These are phyloP conservation scores for Globisporangium takayamanum DNA, from an alignment of 352 stramenopile genomes.

Conservation along the genomic window DNA sequence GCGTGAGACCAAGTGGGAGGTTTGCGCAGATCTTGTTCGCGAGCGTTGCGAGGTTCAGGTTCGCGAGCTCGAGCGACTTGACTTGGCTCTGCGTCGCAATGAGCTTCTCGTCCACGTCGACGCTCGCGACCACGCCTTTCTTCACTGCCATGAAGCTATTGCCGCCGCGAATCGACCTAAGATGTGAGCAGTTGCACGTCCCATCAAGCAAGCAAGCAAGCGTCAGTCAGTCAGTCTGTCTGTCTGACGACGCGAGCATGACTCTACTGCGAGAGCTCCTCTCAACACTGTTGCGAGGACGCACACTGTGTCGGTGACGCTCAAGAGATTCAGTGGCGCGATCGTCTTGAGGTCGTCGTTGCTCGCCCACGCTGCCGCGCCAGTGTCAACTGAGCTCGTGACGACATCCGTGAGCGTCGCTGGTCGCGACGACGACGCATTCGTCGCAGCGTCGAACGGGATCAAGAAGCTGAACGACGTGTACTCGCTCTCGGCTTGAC, in stretches of 20 bases:
- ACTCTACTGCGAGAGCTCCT: no score
- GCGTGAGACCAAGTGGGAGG: background rate
- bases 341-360: background rate
- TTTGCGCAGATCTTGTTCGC: background rate
- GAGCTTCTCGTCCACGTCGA: background rate
- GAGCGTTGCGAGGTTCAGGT: background rate
- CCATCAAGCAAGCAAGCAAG: no score
- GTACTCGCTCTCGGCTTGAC: background rate
- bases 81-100: background rate
- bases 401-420: no score
- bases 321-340: background rate
- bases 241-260: no score
- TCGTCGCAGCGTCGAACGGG: background rate
- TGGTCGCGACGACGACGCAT: slow-evolving; percentile 20
- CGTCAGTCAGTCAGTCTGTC: no score
- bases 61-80: background rate
- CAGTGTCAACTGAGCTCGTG: no score
- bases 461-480: background rate
- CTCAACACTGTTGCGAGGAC: no score
- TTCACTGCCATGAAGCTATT: background rate
- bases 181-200: no score
- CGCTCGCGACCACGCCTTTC: background rate
- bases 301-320: no score
- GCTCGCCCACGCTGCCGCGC: background rate
- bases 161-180: background rate